Base-by-base conservation (phyloP, 1,284 basidiomycete genomes). In the Salmacisia buchloeana region DNA sequence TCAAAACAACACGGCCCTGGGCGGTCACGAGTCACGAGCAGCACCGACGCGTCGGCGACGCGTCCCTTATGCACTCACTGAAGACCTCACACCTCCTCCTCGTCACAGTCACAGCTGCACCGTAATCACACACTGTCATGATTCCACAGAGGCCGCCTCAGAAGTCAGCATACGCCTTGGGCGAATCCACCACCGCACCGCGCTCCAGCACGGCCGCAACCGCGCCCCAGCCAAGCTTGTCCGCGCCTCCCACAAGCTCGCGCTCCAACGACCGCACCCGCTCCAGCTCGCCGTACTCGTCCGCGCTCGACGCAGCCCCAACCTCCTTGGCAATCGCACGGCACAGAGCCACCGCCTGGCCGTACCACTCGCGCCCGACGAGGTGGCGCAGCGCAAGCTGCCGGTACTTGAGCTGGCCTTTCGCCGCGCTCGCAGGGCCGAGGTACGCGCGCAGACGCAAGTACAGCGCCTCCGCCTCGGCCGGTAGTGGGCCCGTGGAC, bases 241-340 rank as follows among this genome's bases (percentile, higher is more conserved):
- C 21, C 31, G 18, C 10, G n/a, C n/a, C n/a, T 31, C 33, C 41
- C 2, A 72, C 27, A 9, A 68, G 60, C 25, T 72, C 60, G n/a
- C 58, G 34, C 58, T 79, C 71, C 25, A 77, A 62, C 36, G 62
- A 69, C 9, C 63, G 62, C 1, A 70, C 61, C 60, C 71, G 69
- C 25, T 69, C 69, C 41, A 75, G 54, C 64, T 78, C 77, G 35
- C 68, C 69, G n/a, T 68, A 33, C 10, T 59, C 64, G 29, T 72
- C 70, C 5, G 49, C 41, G 23, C 41, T 31, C 3, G 67, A 69
- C 12, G 75, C 77, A 0, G 63, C 65, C 15, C 74, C 74, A 2
- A 72, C 45, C 29, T 80, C 78, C 62, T 77, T 74, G 64, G 76
- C 61, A 13, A 74, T 62, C 65, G 77, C 79, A 18, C 69, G 67